Evolutionary conservation across 2,329 filamentous ascomycete genomes (phyloP), one percentile per base, ranked within the genome.

Genomic region (Leptographium flavum): DNA sequence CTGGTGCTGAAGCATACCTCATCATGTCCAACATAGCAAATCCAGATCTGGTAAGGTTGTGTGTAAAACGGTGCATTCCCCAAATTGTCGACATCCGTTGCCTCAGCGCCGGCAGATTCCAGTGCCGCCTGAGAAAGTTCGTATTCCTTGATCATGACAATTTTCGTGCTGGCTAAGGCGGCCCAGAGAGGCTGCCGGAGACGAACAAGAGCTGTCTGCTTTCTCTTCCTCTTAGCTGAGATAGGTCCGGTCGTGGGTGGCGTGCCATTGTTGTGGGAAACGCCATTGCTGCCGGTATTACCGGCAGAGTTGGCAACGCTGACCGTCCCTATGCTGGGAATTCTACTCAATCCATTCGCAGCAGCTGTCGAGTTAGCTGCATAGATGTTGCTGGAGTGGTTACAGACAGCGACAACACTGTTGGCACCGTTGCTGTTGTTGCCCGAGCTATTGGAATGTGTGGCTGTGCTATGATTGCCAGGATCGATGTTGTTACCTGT

Each of bases 111-210:
- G 28, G 75, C 77, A 42, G 79, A 81, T 63, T 87, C 83, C 45
- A 76, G 76, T 49, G 81, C 74, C 47, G 81, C 79, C 59, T 84
- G 79, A 53, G 84, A 90, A 59, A 93, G 76, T 64, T 87, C 83
- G 55, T 86, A 85, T 63, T 87, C 88, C 66, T 94, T 92, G 58
- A 93, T 81, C 65, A 94, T 87, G 55, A 92, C 90, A 60, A 95
- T 88, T 71, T 95, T 95, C 58, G 88, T 94, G 65, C 87, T 94
- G 43, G 88, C 88, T 55, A 95, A 75, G 40, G 88, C 88, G 52
- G 88, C 87, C 88, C 88, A 95, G 52, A 95, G 76, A 41, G 88
- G 88, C 65, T 95, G 88, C 58, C 87, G 81, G 60, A 87, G 85
- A 61, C 88, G 75, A 53, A 94, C 87, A 62, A 92, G 85, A 47